Evolutionary conservation across 495 filamentous ascomycete species (phyloP).

Genomic region (Cenococcum geophilum): DNA sequence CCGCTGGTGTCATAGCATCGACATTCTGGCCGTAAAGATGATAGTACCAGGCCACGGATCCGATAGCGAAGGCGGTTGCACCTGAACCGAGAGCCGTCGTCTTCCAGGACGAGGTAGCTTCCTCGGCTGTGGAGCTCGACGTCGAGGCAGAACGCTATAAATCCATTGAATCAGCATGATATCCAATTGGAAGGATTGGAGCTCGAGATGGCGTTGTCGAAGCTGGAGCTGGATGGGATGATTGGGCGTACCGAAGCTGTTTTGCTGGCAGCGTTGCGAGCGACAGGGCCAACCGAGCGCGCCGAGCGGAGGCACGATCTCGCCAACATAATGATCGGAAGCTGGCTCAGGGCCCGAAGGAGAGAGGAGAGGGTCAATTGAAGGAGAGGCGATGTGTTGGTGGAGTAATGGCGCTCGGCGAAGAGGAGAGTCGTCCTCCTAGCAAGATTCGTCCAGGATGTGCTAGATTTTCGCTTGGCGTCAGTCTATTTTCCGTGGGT

Average conservation of each 20-base stretch:
- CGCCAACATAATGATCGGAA: slow-evolving; percentile 65
- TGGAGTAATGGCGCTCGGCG: slow-evolving; percentile 15
- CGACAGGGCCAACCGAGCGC: slow-evolving; percentile 64
- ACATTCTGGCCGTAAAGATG: slow-evolving; percentile 85
- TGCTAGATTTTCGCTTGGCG: slow-evolving; percentile 4
- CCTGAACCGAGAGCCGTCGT: slow-evolving; percentile 76
- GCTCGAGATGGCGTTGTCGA: slow-evolving; percentile 29
- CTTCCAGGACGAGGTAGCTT: slow-evolving; percentile 52
- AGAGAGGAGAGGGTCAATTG: slow-evolving; percentile 28
- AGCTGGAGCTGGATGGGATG: slow-evolving; percentile 22
- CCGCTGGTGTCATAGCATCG: slow-evolving; percentile 82
- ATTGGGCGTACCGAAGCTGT: slow-evolving; percentile 52
- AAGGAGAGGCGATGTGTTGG: slow-evolving; percentile 16
- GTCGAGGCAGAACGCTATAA: slow-evolving; percentile 59
- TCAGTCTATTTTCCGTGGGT: background rate
- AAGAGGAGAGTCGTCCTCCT: slow-evolving; percentile 5
- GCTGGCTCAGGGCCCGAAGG: slow-evolving; percentile 25
- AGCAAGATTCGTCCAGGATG: slow-evolving; percentile 5
- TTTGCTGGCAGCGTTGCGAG: slow-evolving; percentile 54
- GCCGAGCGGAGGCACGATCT: slow-evolving; percentile 73
- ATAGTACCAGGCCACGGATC: slow-evolving; percentile 90
- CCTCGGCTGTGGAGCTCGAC: slow-evolving; percentile 48
- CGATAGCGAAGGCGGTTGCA: slow-evolving; percentile 76
- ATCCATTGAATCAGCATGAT: slow-evolving; percentile 28
- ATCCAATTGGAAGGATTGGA: slow-evolving; percentile 20